phyloP scores from a whole-genome alignment of 208 protist genomes.

The Wallacemonas rigidus region DNA sequence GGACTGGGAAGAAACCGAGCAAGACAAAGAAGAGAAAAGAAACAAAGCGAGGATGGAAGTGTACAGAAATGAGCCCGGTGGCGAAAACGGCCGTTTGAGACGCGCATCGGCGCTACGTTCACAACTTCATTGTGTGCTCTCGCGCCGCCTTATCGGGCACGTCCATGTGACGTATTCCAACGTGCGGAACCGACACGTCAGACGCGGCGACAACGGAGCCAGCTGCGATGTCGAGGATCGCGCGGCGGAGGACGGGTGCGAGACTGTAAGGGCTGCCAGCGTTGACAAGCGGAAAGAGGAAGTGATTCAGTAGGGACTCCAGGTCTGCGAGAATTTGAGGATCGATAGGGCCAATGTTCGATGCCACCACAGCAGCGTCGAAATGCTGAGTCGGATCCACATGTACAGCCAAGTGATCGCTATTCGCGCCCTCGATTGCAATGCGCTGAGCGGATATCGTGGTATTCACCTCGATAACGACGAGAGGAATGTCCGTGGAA shows the following conservation, averaged over 20 bases:
- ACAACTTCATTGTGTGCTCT: no score
- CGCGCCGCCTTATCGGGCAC: no score
- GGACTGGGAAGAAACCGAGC: constrained; percentile 14
- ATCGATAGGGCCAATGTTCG: constrained; percentile 48
- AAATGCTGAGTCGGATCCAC: constrained; percentile 29
- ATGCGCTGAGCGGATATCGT: constrained; percentile 35
- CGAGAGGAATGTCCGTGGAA: constrained; percentile 6
- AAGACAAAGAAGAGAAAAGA: constrained; percentile 15
- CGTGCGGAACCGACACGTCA: constrained; percentile 19
- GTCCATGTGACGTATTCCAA: no score
- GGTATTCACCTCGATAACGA: constrained; percentile 25
- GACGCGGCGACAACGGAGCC: constrained; percentile 24
- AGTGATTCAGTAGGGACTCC: constrained; percentile 25
- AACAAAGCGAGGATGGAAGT: not conserved
- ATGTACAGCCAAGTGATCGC: constrained; percentile 22
- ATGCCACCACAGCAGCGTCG: constrained; percentile 30
- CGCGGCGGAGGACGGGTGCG: constrained; percentile 26
- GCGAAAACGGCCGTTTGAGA: no score
- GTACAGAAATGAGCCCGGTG: not conserved
- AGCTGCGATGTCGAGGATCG: constrained; percentile 28
- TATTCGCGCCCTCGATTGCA: constrained; percentile 11
- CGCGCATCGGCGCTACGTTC: no score
- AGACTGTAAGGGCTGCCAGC: constrained; percentile 26
- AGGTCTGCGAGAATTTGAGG: constrained; percentile 22
- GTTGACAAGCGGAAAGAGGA: constrained; percentile 44